Base-by-base conservation (phyloP, 352 stramenopile species). In the Thraustochytrium striatum region DNA sequence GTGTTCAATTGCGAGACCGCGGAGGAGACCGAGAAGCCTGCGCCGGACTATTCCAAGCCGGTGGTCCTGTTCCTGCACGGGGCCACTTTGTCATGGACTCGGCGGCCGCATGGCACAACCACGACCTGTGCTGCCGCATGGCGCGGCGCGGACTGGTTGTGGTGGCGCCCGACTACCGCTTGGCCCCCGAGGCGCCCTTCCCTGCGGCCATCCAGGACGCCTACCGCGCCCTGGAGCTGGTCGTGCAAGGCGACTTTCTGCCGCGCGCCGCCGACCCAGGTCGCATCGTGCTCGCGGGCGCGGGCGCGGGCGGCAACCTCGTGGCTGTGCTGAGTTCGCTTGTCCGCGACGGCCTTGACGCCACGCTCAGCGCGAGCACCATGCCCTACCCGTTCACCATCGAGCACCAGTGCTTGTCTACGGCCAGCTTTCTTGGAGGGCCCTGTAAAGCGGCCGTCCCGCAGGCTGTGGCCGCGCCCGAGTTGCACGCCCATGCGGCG, bases 251-350 rank as follows among this genome's bases (percentile, higher is more conserved):
- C 21, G 59, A n/a, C 41, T 19, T 19, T 13, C 44, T 70, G 59
- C 59, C 59, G 11, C n/a, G 11, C 47, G 65, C 58, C 32, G 65
- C 65, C 3, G 65, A 75, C 52, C 32, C 0, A 7, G 13, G 7
- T 11, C 21, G 44, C 1, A 72, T 75, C 44, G 52, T 75, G 8
- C 35, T 75, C 43, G n/a, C 61, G 21, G 65, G 65, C 11, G 44
- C 43, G 28, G 43, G 30, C 19, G 68, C 41, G 16, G 65, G 65
- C 13, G 65, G 44, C 50, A 38, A 43, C 21, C 35, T 75, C 19
- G 65, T 50, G 7, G 65, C 65, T 19, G 65, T 75, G 13, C 65
- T 75, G 25, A 75, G 65, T 43, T 62, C 65, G 11, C 35, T 75
- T 5, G 65, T 41, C 5, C 65, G 65, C 44, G 65, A 75, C 50